A percentile compares a stretch with the other conserved stretches of the same genome.
Conservation (phyloP, 345 rosid genomes). For the Limnanthes douglasii region DNA sequence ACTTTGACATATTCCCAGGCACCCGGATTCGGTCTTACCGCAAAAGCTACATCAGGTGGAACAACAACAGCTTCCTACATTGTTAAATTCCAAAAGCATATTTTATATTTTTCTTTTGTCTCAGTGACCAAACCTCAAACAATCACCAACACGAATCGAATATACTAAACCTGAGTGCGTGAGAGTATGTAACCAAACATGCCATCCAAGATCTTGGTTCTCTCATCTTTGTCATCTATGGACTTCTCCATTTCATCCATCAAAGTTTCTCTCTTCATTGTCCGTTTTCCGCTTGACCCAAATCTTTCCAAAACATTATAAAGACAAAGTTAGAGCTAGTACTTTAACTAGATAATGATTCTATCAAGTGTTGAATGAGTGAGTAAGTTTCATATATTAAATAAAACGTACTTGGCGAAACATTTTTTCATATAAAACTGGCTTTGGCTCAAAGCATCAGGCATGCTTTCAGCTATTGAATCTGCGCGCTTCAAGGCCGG, state of each 20-base stretch:
- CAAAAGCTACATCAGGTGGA: conserved; percentile 71
- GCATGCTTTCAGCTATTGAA: conserved; percentile 69
- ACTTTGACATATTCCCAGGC: conserved; percentile 85
- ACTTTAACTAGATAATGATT: too few species aligned
- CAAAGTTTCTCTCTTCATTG: conserved; percentile 44
- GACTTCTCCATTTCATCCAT: conserved; percentile 51
- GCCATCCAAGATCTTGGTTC: conserved; percentile 51
- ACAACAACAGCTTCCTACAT: conserved; percentile 78
- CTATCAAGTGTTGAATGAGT: too few species aligned
- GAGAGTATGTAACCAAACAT: conserved; percentile 66
- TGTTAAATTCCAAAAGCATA: neutral
- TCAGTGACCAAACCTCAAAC: too few species aligned
- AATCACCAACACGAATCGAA: too few species aligned
- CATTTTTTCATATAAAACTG: conserved; percentile 68
- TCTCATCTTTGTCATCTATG: conserved; percentile 42
- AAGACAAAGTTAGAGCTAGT: too few species aligned
- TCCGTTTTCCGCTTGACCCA: conserved; percentile 42
- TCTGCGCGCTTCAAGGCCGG: conserved; percentile 31
- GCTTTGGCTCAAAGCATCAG: conserved; percentile 72
- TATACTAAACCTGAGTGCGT: conserved; percentile 33
- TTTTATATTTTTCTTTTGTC: too few species aligned
- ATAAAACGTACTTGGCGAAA: conserved; percentile 70
- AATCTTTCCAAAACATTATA: too few species aligned
- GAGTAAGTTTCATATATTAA: too few species aligned
- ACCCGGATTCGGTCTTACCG: conserved; percentile 78